Evolutionary conservation across 495 filamentous ascomycete genomes (phyloP), one percentile per base, ranked within the genome.

Genomic region (Emericellopsis terricola): DNA sequence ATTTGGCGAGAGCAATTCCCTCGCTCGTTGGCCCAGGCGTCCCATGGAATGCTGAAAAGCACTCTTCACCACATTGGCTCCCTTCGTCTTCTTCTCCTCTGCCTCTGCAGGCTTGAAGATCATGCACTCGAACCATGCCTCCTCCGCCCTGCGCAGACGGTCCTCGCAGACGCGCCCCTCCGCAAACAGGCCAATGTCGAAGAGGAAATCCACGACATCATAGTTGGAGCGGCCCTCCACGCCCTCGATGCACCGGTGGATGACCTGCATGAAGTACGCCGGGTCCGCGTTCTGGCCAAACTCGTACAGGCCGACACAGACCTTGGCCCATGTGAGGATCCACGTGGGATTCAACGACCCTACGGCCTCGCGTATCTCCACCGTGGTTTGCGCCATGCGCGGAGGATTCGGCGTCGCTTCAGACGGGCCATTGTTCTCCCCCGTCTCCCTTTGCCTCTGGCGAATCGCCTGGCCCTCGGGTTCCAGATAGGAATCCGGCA

Each of bases 311-410:
- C 49, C 51, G 10, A 44, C 41, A 30, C 42, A 38, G 33, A 60
- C 47, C 3, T 29, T 10, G 2, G 47, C 37, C 56, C 59, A 63
- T 7, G 30, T 31, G 0, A 28, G 15, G 13, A 61, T 36, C 36
- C 41, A 50, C 1, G 29, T 19, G 0, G 46, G 30, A 24, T 57
- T 50, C 2, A 64, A 38, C 0, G 48, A 41, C 2, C 59, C 60
- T 6, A 26, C 44, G 11, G 55, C 55, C 30, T 60, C 53, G 11
- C 60, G 48, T 41, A 65, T 64, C 41, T 65, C 60, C 27, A 65
- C 44, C 13, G 51, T 57, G 15, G n/a, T n/a, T n/a, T n/a, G n/a
- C n/a, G n/a, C n/a, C n/a, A n/a, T n/a, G n/a, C n/a, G n/a, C n/a
- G n/a, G n/a, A n/a, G n/a, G n/a, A n/a, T n/a, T n/a, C n/a, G n/a